phyloP scores from a whole-genome alignment of 164 flowering plant species.

The Buxus sempervirens region DNA sequence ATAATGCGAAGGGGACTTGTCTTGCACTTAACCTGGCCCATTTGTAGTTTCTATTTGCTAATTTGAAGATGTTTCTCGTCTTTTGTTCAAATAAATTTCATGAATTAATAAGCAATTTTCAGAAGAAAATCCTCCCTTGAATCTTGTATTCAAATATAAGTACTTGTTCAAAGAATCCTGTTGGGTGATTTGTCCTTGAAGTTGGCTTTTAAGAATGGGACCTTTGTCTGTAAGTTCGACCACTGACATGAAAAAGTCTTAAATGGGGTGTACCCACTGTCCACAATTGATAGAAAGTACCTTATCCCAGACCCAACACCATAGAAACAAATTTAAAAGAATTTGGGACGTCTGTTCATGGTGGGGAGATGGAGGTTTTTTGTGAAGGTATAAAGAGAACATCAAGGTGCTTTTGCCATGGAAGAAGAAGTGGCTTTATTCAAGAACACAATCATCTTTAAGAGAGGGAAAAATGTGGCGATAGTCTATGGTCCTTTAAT shows the following conservation, averaged over 20 bases:
- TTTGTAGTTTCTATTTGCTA: neutral
- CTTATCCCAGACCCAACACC: neutral
- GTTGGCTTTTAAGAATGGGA: neutral
- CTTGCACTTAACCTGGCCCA: neutral
- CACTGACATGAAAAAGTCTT: neutral
- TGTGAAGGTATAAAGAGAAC: neutral
- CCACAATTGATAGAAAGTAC: neutral
- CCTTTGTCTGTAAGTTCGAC: neutral
- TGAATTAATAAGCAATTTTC: too few species aligned
- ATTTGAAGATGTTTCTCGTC: neutral
- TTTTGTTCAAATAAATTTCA: too few species aligned
- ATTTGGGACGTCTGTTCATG: too few species aligned
- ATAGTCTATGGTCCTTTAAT: neutral
- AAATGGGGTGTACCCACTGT: neutral
- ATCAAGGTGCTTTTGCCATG: neutral
- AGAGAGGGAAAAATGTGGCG: neutral
- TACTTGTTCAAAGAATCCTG: neutral
- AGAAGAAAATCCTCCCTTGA: neutral
- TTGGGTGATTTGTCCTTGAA: neutral
- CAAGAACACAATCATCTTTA: neutral
- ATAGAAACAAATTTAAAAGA: too few species aligned
- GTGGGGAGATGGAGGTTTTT: too few species aligned
- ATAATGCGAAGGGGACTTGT: neutral
- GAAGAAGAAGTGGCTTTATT: too few species aligned
- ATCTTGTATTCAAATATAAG: too few species aligned